Conservation (phyloP, 202 grass and related monocot genomes). For the Schoenoplectus tabernaemontani region DNA sequence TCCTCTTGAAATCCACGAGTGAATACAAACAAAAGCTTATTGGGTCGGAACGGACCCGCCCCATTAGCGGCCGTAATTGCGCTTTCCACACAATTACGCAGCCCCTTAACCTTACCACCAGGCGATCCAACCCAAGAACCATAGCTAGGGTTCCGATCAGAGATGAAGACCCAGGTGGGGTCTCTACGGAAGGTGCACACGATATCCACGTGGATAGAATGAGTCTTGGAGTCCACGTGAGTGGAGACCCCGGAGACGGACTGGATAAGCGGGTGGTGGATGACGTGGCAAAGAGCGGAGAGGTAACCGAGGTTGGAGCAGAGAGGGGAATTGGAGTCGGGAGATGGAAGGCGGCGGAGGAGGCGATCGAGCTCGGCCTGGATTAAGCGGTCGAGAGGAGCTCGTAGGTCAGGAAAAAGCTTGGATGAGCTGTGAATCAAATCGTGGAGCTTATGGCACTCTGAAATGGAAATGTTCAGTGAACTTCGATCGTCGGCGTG, state of each 20-base stretch:
- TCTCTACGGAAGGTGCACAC: slow-evolving; percentile 46
- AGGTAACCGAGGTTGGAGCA: slow-evolving; percentile 80
- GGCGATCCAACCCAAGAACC: slow-evolving; percentile 33
- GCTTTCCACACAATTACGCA: slow-evolving; percentile 32
- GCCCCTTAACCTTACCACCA: not conserved
- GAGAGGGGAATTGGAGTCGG: slow-evolving; percentile 24
- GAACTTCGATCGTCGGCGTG: not conserved
- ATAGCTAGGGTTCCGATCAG: slow-evolving; percentile 60
- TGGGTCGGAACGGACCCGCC: slow-evolving; percentile 30
- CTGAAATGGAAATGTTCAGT: slow-evolving; percentile 20
- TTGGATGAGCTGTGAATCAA: slow-evolving; percentile 23
- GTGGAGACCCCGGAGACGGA: slow-evolving; percentile 45
- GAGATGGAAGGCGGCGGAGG: slow-evolving; percentile 3
- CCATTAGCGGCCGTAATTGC: slow-evolving; percentile 34
- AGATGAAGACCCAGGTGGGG: slow-evolving; percentile 58
- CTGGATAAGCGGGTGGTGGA: slow-evolving; percentile 56
- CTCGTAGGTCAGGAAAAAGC: slow-evolving; percentile 27
- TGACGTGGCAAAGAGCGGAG: slow-evolving; percentile 45
- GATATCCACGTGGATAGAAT: slow-evolving; percentile 44
- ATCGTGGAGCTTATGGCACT: slow-evolving; percentile 41
- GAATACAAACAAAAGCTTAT: slow-evolving; percentile 60
- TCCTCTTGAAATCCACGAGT: slow-evolving; percentile 48
- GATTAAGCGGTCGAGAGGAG: slow-evolving; percentile 51
- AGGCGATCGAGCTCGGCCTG: slow-evolving; percentile 67
- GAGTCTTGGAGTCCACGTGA: not conserved